A percentile compares a stretch with the other conserved stretches of the same genome.
phyloP scores from a whole-genome alignment of 371 early-diverging fungal species.

The Rhizopus sp. region DNA sequence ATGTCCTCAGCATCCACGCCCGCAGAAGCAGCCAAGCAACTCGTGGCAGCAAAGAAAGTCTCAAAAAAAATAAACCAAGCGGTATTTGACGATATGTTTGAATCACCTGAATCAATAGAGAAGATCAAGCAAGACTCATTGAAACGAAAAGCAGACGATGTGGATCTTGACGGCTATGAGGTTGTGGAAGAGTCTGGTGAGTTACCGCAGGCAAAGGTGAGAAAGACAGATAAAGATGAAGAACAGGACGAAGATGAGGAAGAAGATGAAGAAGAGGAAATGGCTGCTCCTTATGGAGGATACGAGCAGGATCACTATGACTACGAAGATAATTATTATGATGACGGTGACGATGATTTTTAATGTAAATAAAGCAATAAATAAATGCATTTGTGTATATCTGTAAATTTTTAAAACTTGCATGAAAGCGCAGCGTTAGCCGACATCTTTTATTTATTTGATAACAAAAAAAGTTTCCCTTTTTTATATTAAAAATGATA shows the following conservation, averaged over 20 bases:
- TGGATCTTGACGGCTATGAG: constrained; percentile 37
- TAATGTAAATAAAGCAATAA: not conserved
- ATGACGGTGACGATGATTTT: not conserved
- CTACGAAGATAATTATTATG: not conserved
- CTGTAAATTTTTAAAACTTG: not conserved
- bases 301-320: not conserved
- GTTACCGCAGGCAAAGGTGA: constrained; percentile 15
- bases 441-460: no score
- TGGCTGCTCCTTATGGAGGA: no score
- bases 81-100: constrained; percentile 76
- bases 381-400: not conserved
- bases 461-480: no score
- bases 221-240: constrained; percentile 9
- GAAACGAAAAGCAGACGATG: constrained; percentile 9
- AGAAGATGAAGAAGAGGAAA: not conserved
- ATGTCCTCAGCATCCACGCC: constrained; percentile 51
- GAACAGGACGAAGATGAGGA: constrained; percentile 1
- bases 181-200: constrained; percentile 55
- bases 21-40: constrained; percentile 77
- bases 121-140: constrained; percentile 32
- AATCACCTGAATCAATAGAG: constrained; percentile 50
- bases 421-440: no score
- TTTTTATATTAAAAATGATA: no score
- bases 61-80: constrained; percentile 93
- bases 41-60: constrained; percentile 64